phyloP scores from a whole-genome alignment of 192 early-diverging fungal genomes.

The Helicostylum pulchrum region DNA sequence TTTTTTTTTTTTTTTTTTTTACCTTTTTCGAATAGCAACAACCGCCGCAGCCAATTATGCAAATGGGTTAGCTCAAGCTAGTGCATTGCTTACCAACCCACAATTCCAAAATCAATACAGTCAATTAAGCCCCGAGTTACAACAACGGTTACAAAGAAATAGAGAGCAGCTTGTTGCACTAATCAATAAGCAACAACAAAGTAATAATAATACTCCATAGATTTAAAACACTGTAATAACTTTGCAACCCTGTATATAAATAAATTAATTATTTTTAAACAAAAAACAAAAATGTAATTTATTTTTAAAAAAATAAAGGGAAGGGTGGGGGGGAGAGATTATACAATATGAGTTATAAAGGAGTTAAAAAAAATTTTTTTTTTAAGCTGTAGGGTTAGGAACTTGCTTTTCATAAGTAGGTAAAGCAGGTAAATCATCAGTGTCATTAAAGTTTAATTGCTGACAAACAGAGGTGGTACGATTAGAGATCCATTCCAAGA shows the following conservation, averaged over 20 bases:
- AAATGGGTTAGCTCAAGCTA: slow-evolving; percentile 29
- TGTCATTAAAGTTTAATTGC: slow-evolving; percentile 27
- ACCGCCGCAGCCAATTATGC: slow-evolving; percentile 11
- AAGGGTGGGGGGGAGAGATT: too few species aligned
- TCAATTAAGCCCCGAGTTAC: slow-evolving; percentile 30
- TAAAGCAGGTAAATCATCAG: slow-evolving; percentile 23
- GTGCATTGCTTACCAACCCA: slow-evolving; percentile 25
- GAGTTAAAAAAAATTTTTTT: too few species aligned
- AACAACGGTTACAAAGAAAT: slow-evolving; percentile 29
- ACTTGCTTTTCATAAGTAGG: too few species aligned
- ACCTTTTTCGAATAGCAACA: too few species aligned
- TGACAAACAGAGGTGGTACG: slow-evolving; percentile 14
- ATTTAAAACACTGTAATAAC: too few species aligned
- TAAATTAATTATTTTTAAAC: too few species aligned
- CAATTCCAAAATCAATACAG: slow-evolving; percentile 30
- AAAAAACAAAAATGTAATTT: too few species aligned
- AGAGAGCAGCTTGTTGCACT: slow-evolving; percentile 28
- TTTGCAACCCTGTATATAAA: too few species aligned
- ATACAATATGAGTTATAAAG: too few species aligned
- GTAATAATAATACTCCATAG: slow-evolving; percentile 15
- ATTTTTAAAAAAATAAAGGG: too few species aligned
- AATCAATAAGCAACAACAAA: slow-evolving; percentile 23
- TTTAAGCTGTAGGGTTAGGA: too few species aligned
- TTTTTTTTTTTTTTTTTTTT: not conserved
- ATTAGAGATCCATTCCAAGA: slow-evolving; percentile 21